Evolutionary conservation across 2,329 filamentous ascomycete genomes (phyloP), one percentile per base, ranked within the genome.

Genomic region (Cryphonectria parasitica): DNA sequence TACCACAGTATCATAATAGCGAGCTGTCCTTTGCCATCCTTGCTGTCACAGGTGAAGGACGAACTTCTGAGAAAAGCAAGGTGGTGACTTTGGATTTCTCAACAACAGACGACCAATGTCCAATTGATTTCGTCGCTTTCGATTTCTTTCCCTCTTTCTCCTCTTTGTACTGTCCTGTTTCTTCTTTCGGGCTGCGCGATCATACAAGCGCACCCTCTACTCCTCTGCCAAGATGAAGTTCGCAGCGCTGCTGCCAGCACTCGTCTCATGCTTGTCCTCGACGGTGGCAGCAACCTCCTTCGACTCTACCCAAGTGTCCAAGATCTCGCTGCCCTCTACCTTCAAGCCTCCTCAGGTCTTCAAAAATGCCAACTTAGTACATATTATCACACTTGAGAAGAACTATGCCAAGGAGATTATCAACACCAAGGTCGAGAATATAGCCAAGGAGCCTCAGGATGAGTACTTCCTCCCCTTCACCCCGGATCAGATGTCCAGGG

Each of bases 381-480:
- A 96, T 77, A 91, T 92, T 74, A 91, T 97, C 78, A 97, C 97
- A 75, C 83, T 98, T 71, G 95, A 98, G 82, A 98, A 98, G 86
- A 92, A 90, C 75, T 98, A 96, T 78, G 90, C 91, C 69, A 91
- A 94, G 79, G 95, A 98, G 82, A 92, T 91, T 19, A 89, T 98
- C 86, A 98, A 98, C 82, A 91, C 97, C n/a, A 86, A 97, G 66
- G 89, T 99, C 74, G 92, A 98, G 84, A 99, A 99, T 80, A 86
- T 92, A 75, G 93, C 91, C 77, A 86, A 88, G 73, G 84, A 91
- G 75, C 88, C 94, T 25, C 95, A 98, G 79, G 89, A 90, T 79
- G 92, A 97, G 81, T 99, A 99, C 87, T 98, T 91, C 81, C 78
- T 99, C 67, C 93, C 95, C 3, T 97, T 99, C 79, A 91, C 93